Percentiles rank a stretch among this genome's conserved stretches.
phyloP scores from a whole-genome alignment of 2,329 filamentous ascomycete genomes.

The Plenodomus tracheiphilus region DNA sequence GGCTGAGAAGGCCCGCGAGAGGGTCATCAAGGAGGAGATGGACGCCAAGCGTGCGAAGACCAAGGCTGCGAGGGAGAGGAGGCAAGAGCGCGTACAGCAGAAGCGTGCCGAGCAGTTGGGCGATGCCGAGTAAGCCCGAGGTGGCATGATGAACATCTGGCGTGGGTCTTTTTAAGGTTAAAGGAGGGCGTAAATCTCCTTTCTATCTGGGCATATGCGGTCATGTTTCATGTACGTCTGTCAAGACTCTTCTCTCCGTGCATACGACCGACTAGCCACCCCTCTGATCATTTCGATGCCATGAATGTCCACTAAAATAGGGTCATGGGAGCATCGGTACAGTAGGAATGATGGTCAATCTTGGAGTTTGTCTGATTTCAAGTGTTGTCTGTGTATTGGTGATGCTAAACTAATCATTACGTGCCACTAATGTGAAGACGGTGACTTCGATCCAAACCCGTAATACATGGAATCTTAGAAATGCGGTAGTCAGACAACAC shows the following conservation, averaged over 20 bases:
- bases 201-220: slow-evolving; percentile 49
- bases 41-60: slow-evolving; percentile 99
- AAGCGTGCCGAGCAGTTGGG: slow-evolving; percentile 87
- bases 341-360: slow-evolving; percentile 39
- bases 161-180: slow-evolving; percentile 48
- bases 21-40: slow-evolving; percentile 98
- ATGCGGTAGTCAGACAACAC: background rate
- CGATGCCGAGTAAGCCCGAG: slow-evolving; percentile 52
- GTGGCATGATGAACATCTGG: slow-evolving; percentile 45
- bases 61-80: slow-evolving; percentile 99
- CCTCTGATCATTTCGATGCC: slow-evolving; percentile 37
- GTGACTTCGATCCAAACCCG: background rate
- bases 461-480: no score
- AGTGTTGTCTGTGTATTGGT: slow-evolving; percentile 6
- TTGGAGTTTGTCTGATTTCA: slow-evolving; percentile 30
- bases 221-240: slow-evolving; percentile 51
- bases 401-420: background rate
- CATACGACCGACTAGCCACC: slow-evolving; percentile 39
- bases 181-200: slow-evolving; percentile 45
- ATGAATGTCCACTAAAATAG: slow-evolving; percentile 42
- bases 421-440: background rate
- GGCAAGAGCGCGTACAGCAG: slow-evolving; percentile 84
- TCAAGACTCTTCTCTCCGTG: slow-evolving; percentile 44
- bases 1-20: slow-evolving; percentile 98
- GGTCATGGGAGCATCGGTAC: slow-evolving; percentile 40